phyloP scores from a whole-genome alignment of 805 yeast genomes.

The Metschnikowia continentalis region DNA sequence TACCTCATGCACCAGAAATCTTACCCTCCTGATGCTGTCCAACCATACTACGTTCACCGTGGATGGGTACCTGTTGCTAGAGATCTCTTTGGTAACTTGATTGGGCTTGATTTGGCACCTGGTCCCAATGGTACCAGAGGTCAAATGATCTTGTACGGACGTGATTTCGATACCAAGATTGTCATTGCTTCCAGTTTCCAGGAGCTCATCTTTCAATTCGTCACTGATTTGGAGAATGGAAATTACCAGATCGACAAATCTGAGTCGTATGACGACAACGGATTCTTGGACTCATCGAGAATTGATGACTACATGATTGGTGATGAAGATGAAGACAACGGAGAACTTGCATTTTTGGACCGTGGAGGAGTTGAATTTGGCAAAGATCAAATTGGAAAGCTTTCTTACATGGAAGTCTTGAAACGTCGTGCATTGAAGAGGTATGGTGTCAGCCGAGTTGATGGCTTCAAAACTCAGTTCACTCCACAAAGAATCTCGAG shows the following conservation, averaged over 20 bases:
- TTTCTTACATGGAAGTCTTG: slow-evolving; percentile 40
- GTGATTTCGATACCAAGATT: slow-evolving; percentile 20
- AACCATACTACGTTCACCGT: slow-evolving; percentile 19
- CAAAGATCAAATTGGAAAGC: slow-evolving; percentile 23
- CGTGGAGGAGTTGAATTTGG: slow-evolving; percentile 35
- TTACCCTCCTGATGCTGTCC: slow-evolving; percentile 18
- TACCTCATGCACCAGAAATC: slow-evolving; percentile 20
- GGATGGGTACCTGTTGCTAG: slow-evolving; percentile 20
- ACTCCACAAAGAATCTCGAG: slow-evolving; percentile 28
- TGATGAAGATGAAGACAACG: slow-evolving; percentile 43
- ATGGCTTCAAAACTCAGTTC: slow-evolving; percentile 34
- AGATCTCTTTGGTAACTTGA: slow-evolving; percentile 16
- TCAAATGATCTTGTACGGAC: slow-evolving; percentile 19
- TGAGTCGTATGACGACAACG: slow-evolving; percentile 31
- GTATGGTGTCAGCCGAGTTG: slow-evolving; percentile 34
- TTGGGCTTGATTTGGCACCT: slow-evolving; percentile 20
- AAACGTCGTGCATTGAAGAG: slow-evolving; percentile 40
- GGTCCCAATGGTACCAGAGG: slow-evolving; percentile 19
- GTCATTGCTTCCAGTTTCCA: slow-evolving; percentile 25
- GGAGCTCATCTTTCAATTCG: slow-evolving; percentile 37
- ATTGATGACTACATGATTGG: slow-evolving; percentile 41
- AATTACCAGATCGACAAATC: slow-evolving; percentile 35
- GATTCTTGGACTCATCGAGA: slow-evolving; percentile 35
- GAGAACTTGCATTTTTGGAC: slow-evolving; percentile 38
- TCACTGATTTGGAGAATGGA: slow-evolving; percentile 39